Percentiles rank a stretch among this genome's conserved stretches.
These are phyloP conservation scores for Fusarium dimerum DNA, from an alignment of 2,329 filamentous ascomycete genomes.

Conservation along the genomic window DNA sequence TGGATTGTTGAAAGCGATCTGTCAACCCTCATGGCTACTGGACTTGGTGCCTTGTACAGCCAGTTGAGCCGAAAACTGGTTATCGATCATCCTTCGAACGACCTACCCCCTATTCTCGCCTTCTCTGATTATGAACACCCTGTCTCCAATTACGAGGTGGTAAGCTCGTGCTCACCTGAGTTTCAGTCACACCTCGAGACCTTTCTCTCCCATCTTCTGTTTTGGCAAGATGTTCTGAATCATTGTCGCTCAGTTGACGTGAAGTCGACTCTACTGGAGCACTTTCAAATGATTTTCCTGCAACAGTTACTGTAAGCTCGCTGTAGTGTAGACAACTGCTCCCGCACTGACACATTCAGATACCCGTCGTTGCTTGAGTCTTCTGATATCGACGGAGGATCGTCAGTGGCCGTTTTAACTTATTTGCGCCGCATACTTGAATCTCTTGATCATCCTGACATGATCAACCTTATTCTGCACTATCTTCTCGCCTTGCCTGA, in stretches of 20 bases:
- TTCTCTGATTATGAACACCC: constrained; percentile 86
- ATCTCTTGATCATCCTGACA: constrained; percentile 86
- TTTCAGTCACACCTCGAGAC: constrained; percentile 88
- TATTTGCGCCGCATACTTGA: constrained; percentile 91
- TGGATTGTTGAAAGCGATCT: constrained; percentile 98
- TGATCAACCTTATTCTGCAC: constrained; percentile 90
- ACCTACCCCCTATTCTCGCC: constrained; percentile 79
- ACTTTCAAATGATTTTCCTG: constrained; percentile 95
- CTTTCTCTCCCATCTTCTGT: constrained; percentile 90
- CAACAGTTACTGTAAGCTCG: constrained; percentile 80
- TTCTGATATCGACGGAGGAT: constrained; percentile 94
- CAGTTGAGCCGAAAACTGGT: constrained; percentile 76
- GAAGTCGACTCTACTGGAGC: constrained; percentile 88
- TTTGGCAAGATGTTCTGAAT: constrained; percentile 98
- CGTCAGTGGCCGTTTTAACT: constrained; percentile 91
- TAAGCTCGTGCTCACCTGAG: constrained; percentile 71
- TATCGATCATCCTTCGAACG: constrained; percentile 72
- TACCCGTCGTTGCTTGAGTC: constrained; percentile 96
- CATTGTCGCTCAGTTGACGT: constrained; percentile 92
- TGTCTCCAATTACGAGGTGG: constrained; percentile 67
- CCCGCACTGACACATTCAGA: constrained; percentile 44
- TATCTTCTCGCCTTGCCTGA: constrained; percentile 86
- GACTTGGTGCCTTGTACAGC: constrained; percentile 74
- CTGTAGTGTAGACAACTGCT: not conserved
- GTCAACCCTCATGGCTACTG: constrained; percentile 95